Evolutionary conservation across 257 asterid genomes (phyloP), one percentile per base, ranked within the genome.

Genomic region (Scutellaria minor): DNA sequence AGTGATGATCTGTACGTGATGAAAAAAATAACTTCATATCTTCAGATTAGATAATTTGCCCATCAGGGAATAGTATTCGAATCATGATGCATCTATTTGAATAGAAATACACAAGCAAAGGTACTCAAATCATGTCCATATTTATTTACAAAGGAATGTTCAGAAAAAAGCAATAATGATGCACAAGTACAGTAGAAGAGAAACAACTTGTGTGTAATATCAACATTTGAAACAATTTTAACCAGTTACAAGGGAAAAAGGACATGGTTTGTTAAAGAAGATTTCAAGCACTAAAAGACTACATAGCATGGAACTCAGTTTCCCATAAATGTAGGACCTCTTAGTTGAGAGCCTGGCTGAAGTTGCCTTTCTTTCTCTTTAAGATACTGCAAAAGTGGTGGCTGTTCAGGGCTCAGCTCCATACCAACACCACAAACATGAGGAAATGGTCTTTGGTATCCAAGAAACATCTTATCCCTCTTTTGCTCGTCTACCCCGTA

Each of bases 321-420:
- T 46, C 96, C 90, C 82, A 77, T 82, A 71, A 68, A 92, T 71
- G 88, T 57, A 48, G 90, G 82, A 57, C 91, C 93, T 74, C 86
- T 83, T 5, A 74, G 65, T 11, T 86, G 95, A 9, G 85, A 69
- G 40, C 83, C 90, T 4, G 84, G 75, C 58, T 84, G 92, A 55
- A 86, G 63, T 24, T 85, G 86, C 83, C 94, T 81, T 44, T 92
- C 96, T 58, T 75, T 92, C 71, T 89, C 96, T 78, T 90, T 92
- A 9, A 88, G 96, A 79, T 85, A 78, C 61, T 88, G 90, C 79
- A 88, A 61, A 31, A 88, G 87, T 1, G 82, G 81, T n/a, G 77
- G 88, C 70, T 88, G 89, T 74, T 90, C 90, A 5, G 85, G 59
- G 50, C 84, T 71, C 4, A 86, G 9, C 64, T 85, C 90, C 72